Conservation (phyloP, 306 rosid genomes). For the Quercus berberidifolia region DNA sequence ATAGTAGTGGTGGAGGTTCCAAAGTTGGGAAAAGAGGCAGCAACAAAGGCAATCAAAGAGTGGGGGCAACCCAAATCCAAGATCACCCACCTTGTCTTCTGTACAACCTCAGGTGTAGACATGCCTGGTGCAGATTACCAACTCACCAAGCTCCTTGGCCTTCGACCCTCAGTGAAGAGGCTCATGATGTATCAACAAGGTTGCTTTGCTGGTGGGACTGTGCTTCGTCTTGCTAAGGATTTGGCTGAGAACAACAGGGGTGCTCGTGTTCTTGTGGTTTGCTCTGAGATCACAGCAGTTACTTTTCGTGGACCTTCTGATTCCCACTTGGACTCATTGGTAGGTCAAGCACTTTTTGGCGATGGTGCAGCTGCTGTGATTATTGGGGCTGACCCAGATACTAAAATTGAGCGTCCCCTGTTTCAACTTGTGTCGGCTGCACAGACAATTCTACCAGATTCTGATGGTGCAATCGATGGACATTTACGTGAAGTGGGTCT, state of each 20-base stretch:
- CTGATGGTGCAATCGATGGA: slow-evolving; percentile 53
- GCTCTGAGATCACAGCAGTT: slow-evolving; percentile 65
- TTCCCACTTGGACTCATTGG: slow-evolving; percentile 46
- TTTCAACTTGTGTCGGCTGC: slow-evolving; percentile 43
- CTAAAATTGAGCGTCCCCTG: slow-evolving; percentile 25
- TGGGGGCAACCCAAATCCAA: slow-evolving; percentile 73
- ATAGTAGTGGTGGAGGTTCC: slow-evolving; percentile 61
- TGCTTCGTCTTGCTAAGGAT: slow-evolving; percentile 61
- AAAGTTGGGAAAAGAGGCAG: slow-evolving; percentile 55
- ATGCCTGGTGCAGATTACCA: slow-evolving; percentile 69
- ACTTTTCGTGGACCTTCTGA: slow-evolving; percentile 65
- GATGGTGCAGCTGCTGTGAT: slow-evolving; percentile 52
- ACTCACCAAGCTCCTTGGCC: slow-evolving; percentile 54
- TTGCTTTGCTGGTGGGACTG: slow-evolving; percentile 64
- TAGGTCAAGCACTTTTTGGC: slow-evolving; percentile 58
- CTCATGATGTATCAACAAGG: slow-evolving; percentile 72
- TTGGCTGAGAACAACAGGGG: slow-evolving; percentile 60
- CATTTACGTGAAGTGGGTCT: slow-evolving; percentile 57
- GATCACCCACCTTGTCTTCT: slow-evolving; percentile 56
- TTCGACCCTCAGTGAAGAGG: slow-evolving; percentile 54
- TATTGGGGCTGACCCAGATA: slow-evolving; percentile 46
- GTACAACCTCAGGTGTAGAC: slow-evolving; percentile 66
- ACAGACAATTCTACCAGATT: slow-evolving; percentile 51
- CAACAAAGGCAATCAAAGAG: slow-evolving; percentile 45
- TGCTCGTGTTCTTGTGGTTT: slow-evolving; percentile 52